phyloP scores from a whole-genome alignment of 306 rosid species.

The Purshia tridentata region DNA sequence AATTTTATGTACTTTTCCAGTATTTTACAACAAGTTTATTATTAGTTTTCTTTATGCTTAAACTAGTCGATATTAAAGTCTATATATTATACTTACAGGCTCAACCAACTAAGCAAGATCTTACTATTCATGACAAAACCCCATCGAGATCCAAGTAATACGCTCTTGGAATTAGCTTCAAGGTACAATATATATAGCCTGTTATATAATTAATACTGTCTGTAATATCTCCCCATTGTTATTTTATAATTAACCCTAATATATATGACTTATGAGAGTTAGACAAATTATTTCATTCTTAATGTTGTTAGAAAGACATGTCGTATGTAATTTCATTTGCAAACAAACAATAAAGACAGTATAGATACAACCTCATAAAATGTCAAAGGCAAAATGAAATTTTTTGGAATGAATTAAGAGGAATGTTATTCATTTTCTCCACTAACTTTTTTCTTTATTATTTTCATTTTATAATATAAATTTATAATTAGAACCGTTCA shows the following conservation, averaged over 20 bases:
- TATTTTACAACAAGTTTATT: background rate
- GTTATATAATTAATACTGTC: background rate
- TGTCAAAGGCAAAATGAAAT: no score
- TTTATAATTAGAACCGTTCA: no score
- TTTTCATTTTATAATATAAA: no score
- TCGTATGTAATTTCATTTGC: no score
- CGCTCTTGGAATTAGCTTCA: conserved; percentile 1
- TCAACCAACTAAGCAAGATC: conserved; percentile 16
- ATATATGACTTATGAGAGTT: no score
- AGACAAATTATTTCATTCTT: no score
- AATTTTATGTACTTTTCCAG: background rate
- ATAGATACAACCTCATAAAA: no score
- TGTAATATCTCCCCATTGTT: background rate
- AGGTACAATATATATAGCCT: background rate
- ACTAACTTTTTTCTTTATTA: no score
- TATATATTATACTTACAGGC: background rate
- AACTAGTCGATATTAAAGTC: background rate
- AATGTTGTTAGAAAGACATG: no score
- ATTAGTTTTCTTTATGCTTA: background rate
- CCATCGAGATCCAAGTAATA: conserved; percentile 17
- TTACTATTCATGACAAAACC: background rate
- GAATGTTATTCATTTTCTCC: no score
- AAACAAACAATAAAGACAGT: no score
- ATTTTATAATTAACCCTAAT: background rate
- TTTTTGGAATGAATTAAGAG: no score